These are phyloP conservation scores for Fusarium abutilonis DNA, from an alignment of 2,329 filamentous ascomycete genomes.

Conservation along the genomic window DNA sequence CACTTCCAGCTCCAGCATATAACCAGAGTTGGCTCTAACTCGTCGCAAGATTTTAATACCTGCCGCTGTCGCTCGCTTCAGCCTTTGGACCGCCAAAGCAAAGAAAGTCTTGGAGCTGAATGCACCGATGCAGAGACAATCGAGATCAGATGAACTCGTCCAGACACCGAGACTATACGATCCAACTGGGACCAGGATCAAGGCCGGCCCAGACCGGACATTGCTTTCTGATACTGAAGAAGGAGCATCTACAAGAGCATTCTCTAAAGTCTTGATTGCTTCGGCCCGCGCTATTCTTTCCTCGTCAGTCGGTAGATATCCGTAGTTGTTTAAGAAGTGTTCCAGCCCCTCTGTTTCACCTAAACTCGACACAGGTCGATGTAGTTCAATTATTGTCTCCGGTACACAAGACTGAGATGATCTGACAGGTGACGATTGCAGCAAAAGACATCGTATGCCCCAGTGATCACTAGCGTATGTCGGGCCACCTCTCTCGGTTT, in stretches of 20 bases:
- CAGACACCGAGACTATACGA: conserved; percentile 72
- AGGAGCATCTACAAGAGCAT: conserved; percentile 52
- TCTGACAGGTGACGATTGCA: conserved; percentile 13
- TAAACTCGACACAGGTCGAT: conserved; percentile 47
- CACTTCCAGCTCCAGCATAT: conserved; percentile 72
- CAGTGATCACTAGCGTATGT: conserved; percentile 66
- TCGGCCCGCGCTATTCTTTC: conserved; percentile 55
- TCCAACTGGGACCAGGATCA: conserved; percentile 70
- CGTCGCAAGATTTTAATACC: conserved; percentile 64
- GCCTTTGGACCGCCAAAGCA: conserved; percentile 63
- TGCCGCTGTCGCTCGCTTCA: conserved; percentile 57
- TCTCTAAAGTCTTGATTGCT: conserved; percentile 59
- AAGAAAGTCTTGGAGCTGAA: conserved; percentile 71
- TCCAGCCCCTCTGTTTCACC: conserved; percentile 50
- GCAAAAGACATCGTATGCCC: conserved; percentile 61
- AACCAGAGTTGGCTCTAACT: conserved; percentile 67
- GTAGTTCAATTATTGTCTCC: conserved; percentile 44
- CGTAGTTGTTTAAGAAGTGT: conserved; percentile 49
- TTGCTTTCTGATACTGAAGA: conserved; percentile 12
- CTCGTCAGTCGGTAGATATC: conserved; percentile 58
- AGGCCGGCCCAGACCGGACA: conserved; percentile 40
- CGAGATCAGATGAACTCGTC: conserved; percentile 69
- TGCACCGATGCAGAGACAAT: conserved; percentile 71
- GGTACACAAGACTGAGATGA: conserved; percentile 4
- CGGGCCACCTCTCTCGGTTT: not conserved